Conservation (phyloP, 192 early-diverging fungal genomes). For the Gaertneriomyces semiglobifer region DNA sequence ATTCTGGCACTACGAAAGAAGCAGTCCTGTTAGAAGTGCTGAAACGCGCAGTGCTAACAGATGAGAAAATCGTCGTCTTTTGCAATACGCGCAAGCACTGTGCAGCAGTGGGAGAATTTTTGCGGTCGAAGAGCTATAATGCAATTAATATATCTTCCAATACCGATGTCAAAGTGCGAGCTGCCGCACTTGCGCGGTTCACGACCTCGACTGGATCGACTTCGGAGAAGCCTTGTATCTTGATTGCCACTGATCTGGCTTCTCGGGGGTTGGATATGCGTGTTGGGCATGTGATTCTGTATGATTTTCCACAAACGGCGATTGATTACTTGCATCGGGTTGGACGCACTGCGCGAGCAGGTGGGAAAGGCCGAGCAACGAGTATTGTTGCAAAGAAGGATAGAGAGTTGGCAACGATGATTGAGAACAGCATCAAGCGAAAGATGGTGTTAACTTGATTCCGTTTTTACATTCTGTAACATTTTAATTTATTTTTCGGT, state of each 20-base stretch:
- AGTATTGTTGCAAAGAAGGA: conserved; percentile 76
- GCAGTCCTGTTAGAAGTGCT: conserved; percentile 69
- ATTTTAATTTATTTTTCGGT: too few species aligned
- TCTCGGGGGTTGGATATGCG: conserved; percentile 87
- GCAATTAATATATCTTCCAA: conserved; percentile 17
- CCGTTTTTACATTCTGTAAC: too few species aligned
- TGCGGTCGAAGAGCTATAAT: conserved; percentile 29
- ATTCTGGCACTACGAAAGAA: conserved; percentile 62
- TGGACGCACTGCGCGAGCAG: conserved; percentile 85
- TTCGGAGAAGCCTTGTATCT: conserved; percentile 41
- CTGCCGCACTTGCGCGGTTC: conserved; percentile 18
- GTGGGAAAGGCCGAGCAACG: conserved; percentile 73
- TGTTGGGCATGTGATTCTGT: conserved; percentile 84
- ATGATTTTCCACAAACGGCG: conserved; percentile 85
- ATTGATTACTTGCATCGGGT: conserved; percentile 92
- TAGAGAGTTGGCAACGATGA: conserved; percentile 60
- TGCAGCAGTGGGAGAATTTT: conserved; percentile 23
- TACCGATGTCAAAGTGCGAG: conserved; percentile 11
- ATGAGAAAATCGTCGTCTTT: conserved; percentile 77
- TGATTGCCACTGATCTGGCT: conserved; percentile 88
- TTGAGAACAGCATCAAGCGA: conserved; percentile 41
- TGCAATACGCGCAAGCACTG: conserved; percentile 65
- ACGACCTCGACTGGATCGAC: not conserved
- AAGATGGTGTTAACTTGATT: conserved; percentile 15
- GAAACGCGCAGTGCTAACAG: conserved; percentile 50